These are phyloP conservation scores for Crucibulum laeve DNA, from an alignment of 768 basidiomycete species.

Conservation along the genomic window DNA sequence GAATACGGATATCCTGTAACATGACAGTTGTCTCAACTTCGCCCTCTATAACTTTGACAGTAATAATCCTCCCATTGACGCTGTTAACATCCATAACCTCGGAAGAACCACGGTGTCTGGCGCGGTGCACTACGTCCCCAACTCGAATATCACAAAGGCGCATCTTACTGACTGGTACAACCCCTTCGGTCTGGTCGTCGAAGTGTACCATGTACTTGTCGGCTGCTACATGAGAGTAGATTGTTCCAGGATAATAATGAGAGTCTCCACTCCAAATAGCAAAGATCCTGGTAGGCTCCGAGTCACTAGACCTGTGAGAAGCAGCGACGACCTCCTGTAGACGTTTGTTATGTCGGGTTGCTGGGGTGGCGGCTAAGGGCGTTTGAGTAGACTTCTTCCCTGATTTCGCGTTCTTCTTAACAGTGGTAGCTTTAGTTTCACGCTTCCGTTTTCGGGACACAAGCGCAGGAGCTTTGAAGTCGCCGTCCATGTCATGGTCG, in stretches of 20 bases:
- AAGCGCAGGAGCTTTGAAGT: constrained; percentile 3
- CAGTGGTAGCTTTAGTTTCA: constrained; percentile 8
- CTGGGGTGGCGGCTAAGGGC: constrained; percentile 29
- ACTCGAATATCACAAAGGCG: constrained; percentile 43
- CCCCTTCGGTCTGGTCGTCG: constrained; percentile 53
- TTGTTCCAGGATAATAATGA: constrained; percentile 57
- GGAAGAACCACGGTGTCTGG: constrained; percentile 23
- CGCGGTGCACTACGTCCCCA: constrained; percentile 54
- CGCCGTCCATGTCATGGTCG: constrained; percentile 8
- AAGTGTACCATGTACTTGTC: constrained; percentile 51
- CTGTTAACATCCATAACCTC: constrained; percentile 27
- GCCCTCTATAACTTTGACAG: constrained; percentile 36
- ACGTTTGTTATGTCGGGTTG: constrained; percentile 32
- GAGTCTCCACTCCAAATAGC: constrained; percentile 62
- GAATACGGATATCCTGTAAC: constrained; percentile 42
- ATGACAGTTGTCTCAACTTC: constrained; percentile 26
- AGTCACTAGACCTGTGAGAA: constrained; percentile 9
- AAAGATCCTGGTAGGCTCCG: constrained; percentile 55
- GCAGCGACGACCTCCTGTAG: too few relatives aligned
- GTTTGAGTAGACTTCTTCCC: constrained; percentile 23
- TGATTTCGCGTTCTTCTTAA: background rate
- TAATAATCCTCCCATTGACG: constrained; percentile 24
- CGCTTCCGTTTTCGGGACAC: constrained; percentile 11
- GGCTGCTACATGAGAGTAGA: constrained; percentile 29
- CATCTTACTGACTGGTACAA: constrained; percentile 47